Base-by-base conservation (phyloP, 2,329 filamentous ascomycete genomes). In the Penicillium sp. region DNA sequence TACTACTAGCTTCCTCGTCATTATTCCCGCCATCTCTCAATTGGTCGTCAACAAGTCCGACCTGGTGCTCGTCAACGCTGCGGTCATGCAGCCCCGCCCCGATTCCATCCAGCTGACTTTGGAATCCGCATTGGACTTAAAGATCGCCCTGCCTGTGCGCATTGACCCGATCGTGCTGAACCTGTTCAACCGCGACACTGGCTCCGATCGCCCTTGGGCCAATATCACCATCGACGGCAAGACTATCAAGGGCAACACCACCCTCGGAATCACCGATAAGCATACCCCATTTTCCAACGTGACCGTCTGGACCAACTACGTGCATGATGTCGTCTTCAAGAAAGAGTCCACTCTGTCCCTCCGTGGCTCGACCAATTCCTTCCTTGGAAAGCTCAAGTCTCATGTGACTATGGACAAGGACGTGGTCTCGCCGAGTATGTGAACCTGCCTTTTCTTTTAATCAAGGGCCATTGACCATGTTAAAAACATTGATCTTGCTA, bases 11-110 rank as follows among this genome's bases (percentile, higher is more conserved):
- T 80, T 81, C 68, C 61, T 77, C 1, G 68, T 79, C 51, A 70
- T 74, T 19, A 72, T 80, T 8, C 79, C 79, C n/a, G 77, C 77
- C 12, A 70, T 80, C 37, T 77, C 79, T 0, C 79, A 80, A 47
- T 63, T 71, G 35, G 71, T 80, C 17, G 72, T 80, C 22, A 65
- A 79, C 56, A 72, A 75, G 50, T 76, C 76, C 3, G 59, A 70
- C 17, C 69, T 81, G 5, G 72, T 78, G 2, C 73, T 81, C 37
- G 72, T 74, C 63, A 67, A 69, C 50, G 76, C 76, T 0, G 65
- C 69, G 0, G 70, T 81, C 24, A 62, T 78, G 56, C 70, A 78
- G 17, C 73, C 78, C 12, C 70, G 70, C 1, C 72, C 72, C 15
- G 68, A 78, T 17, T 70, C 70, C 2, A 65, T 80, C 13, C 49